Percentiles rank a stretch among this genome's conserved stretches.
Conservation (phyloP, 805 yeast species). For the Yamadazyma tumulicola region DNA sequence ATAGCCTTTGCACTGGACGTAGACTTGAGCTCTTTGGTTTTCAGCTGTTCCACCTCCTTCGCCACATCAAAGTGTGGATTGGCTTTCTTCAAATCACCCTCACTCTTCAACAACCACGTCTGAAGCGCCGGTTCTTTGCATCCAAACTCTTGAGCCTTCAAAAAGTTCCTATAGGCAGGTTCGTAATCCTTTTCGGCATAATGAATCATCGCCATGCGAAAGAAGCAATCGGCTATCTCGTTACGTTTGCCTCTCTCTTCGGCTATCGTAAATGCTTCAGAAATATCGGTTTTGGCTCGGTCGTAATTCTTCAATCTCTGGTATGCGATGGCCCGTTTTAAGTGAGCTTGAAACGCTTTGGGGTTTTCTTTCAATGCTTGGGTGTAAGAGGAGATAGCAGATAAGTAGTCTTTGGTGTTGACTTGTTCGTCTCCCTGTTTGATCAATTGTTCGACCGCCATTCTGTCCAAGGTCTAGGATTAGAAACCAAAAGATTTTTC, state of each 20-base stretch:
- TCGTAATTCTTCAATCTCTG: conserved; percentile 47
- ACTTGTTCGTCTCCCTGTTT: conserved; percentile 32
- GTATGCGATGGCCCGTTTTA: conserved; percentile 48
- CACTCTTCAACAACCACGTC: conserved; percentile 42
- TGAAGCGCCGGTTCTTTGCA: conserved; percentile 45
- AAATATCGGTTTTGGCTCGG: conserved; percentile 44
- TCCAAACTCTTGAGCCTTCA: conserved; percentile 39
- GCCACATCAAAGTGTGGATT: conserved; percentile 3
- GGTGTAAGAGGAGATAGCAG: conserved; percentile 42
- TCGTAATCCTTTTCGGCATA: conserved; percentile 41
- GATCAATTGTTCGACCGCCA: conserved; percentile 38
- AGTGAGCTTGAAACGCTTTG: conserved; percentile 42
- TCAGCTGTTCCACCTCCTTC: conserved; percentile 4
- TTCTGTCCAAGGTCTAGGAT: too few species aligned
- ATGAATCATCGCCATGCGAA: conserved; percentile 44
- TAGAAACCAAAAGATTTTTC: too few species aligned
- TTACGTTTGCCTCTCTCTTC: conserved; percentile 42
- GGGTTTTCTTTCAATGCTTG: conserved; percentile 41
- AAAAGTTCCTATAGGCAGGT: conserved; percentile 40
- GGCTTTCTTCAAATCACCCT: conserved; percentile 3
- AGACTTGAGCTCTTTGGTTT: conserved; percentile 2
- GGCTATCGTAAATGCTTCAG: conserved; percentile 45
- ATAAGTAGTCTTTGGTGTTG: conserved; percentile 32
- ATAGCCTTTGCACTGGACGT: neutral
- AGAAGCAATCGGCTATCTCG: conserved; percentile 47